Conservation (phyloP, 1,284 basidiomycete species). For the Xerocomus nothofagi region DNA sequence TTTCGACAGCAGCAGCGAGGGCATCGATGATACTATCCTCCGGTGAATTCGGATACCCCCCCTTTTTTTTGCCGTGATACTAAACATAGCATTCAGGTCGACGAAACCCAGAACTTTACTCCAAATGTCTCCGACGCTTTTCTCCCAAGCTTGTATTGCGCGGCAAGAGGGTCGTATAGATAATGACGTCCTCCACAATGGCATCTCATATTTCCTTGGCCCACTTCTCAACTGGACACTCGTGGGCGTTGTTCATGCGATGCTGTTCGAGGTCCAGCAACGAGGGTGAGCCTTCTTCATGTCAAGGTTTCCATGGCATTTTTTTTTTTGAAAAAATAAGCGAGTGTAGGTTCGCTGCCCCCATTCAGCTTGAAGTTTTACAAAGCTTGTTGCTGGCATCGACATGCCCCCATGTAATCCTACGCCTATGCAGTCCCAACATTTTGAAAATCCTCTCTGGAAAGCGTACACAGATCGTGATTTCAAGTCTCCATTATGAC, state of each 20-base stretch:
- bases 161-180: constrained; percentile 57
- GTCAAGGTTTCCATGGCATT: background rate
- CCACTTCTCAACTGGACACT: constrained; percentile 77
- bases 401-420: constrained; percentile 63
- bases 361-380: constrained; percentile 58
- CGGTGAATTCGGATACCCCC: constrained; percentile 43
- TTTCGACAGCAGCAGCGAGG: constrained; percentile 74
- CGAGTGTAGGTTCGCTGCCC: constrained; percentile 35
- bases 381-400: constrained; percentile 62
- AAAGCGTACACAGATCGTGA: constrained; percentile 35
- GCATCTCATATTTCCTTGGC: constrained; percentile 72
- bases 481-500: constrained; percentile 38
- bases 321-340: constrained; percentile 3
- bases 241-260: constrained; percentile 63
- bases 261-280: constrained; percentile 60
- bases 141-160: constrained; percentile 58
- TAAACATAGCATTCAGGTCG: constrained; percentile 45
- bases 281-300: constrained; percentile 46
- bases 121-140: constrained; percentile 63
- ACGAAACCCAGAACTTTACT: constrained; percentile 68
- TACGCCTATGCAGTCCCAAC: constrained; percentile 59
- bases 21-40: constrained; percentile 77
- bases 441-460: constrained; percentile 54
- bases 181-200: constrained; percentile 64
- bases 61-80: background rate